phyloP scores from a whole-genome alignment of 148 eudicot species.

The Simmondsia chinensis region DNA sequence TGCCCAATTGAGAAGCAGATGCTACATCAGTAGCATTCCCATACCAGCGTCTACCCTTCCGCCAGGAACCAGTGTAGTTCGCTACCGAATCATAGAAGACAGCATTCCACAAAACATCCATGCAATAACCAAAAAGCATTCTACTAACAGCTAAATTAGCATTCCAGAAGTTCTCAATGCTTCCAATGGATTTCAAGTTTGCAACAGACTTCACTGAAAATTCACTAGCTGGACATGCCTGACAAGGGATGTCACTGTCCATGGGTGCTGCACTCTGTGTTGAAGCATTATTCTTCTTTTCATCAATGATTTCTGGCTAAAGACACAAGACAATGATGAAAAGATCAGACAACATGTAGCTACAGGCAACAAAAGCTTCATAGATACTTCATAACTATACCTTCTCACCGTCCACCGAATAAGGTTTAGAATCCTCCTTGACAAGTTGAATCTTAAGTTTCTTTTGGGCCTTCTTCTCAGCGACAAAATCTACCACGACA shows the following conservation, averaged over 20 bases:
- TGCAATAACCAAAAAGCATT: constrained; percentile 45
- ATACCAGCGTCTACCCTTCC: constrained; percentile 55
- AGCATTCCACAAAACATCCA: constrained; percentile 82
- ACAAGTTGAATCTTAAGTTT: constrained; percentile 25
- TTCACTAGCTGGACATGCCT: constrained; percentile 7
- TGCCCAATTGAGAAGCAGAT: constrained; percentile 1
- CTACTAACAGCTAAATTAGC: constrained; percentile 34
- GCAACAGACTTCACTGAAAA: constrained; percentile 7
- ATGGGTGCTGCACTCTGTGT: constrained; percentile 18
- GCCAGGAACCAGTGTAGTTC: constrained; percentile 52
- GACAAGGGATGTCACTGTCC: constrained; percentile 13
- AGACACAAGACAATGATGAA: constrained; percentile 10
- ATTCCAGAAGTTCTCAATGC: constrained; percentile 44
- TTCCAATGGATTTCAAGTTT: constrained; percentile 53
- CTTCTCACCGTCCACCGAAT: constrained; percentile 23
- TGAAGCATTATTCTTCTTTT: constrained; percentile 13
- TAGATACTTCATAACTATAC: constrained; percentile 12
- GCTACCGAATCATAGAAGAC: constrained; percentile 57
- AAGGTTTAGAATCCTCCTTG: constrained; percentile 21
- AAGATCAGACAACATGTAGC: constrained; percentile 2
- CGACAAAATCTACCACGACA: constrained; percentile 43
- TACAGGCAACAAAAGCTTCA: not conserved
- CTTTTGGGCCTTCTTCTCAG: constrained; percentile 49
- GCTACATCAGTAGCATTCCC: constrained; percentile 8
- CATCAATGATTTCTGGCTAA: constrained; percentile 26